A percentile compares a stretch with the other conserved stretches of the same genome.
phyloP scores from a whole-genome alignment of 2,329 filamentous ascomycete species.

The Aureobasidium vineae region DNA sequence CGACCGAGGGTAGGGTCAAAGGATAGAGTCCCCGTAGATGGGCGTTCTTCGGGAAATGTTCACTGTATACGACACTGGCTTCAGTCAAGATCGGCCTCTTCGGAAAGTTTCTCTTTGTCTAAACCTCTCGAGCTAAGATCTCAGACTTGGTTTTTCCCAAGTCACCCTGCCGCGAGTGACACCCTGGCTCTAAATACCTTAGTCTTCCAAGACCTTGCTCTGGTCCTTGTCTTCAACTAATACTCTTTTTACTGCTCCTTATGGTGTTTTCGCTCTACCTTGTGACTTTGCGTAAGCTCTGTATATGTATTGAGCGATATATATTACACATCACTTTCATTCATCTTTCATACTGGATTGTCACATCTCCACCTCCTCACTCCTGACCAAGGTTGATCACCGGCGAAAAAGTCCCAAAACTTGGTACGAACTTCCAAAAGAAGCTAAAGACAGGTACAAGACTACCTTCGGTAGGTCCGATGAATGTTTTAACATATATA shows the following conservation, averaged over 20 bases:
- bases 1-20: conserved; percentile 36
- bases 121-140: neutral
- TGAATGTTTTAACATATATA: neutral
- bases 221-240: neutral
- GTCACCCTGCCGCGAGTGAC: neutral
- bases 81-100: neutral
- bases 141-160: neutral
- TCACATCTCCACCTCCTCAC: no score
- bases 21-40: conserved; percentile 15
- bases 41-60: neutral
- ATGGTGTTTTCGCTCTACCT: neutral
- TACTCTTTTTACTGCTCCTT: neutral
- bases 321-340: no score
- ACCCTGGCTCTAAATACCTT: neutral
- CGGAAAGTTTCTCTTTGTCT: neutral
- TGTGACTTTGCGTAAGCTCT: neutral
- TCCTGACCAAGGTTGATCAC: neutral
- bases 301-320: neutral
- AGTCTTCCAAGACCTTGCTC: neutral
- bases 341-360: no score
- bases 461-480: neutral
- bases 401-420: no score
- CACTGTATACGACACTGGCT: neutral
- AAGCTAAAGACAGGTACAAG: neutral
- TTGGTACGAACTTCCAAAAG: no score